These are phyloP conservation scores for Gyromitra esculenta DNA, from an alignment of 2,329 filamentous ascomycete genomes.

Conservation along the genomic window DNA sequence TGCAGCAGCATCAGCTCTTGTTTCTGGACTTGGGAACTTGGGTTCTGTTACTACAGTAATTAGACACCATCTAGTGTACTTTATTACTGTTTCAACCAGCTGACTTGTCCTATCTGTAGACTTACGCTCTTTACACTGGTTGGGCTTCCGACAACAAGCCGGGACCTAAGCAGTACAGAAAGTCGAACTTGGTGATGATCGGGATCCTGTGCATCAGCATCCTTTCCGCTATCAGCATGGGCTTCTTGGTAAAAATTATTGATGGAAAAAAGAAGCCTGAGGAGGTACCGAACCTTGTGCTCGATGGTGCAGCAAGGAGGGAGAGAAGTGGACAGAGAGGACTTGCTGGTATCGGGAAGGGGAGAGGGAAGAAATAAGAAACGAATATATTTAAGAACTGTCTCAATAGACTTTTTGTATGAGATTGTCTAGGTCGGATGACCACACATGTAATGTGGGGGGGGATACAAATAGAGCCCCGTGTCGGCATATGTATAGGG, in stretches of 20 bases:
- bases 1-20: slow-evolving; percentile 82
- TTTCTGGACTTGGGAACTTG: slow-evolving; percentile 86
- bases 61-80: neutral
- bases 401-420: neutral
- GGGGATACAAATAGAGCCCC: too few species aligned
- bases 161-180: slow-evolving; percentile 77
- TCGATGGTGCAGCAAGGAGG: slow-evolving; percentile 60
- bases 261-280: slow-evolving; percentile 53
- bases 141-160: slow-evolving; percentile 79
- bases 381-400: neutral
- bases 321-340: slow-evolving; percentile 61
- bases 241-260: slow-evolving; percentile 67
- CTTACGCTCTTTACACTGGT: slow-evolving; percentile 87
- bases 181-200: slow-evolving; percentile 88
- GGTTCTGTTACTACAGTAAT: slow-evolving; percentile 77
- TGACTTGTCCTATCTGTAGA: slow-evolving; percentile 60
- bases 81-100: neutral
- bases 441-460: too few species aligned
- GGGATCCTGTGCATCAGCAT: slow-evolving; percentile 84
- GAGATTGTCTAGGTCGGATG: neutral
- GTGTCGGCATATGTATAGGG: too few species aligned
- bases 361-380: slow-evolving; percentile 10
- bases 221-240: slow-evolving; percentile 74
- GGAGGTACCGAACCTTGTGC: slow-evolving; percentile 57
- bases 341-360: slow-evolving; percentile 53